Base-by-base conservation (phyloP, 148 eudicot genomes). In the Silene uniflora region DNA sequence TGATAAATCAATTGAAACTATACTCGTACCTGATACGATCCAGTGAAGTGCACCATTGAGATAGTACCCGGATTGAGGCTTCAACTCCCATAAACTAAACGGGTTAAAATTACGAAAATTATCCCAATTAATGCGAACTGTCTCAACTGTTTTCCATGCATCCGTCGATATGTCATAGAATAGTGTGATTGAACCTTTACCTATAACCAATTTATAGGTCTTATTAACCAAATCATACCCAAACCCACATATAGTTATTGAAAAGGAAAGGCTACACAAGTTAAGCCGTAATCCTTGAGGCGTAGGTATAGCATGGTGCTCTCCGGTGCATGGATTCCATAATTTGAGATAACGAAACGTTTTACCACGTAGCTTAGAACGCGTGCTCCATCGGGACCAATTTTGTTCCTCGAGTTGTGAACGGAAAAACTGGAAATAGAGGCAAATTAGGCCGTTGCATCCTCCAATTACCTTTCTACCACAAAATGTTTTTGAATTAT, bases 311-410 rank as follows among this genome's bases (percentile, higher is more conserved):
- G 27, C 9, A 68, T 68, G 72, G 25, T 68, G 25, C 3, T 62
- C 67, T 62, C 67, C 14, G 4, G 67, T 62, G 67, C 2, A 24
- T 23, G 67, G 67, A 11, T 68, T 68, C 72, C 72, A 68, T 44
- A 68, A 68, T n/a, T n/a, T n/a, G n/a, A n/a, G n/a, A n/a, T n/a
- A n/a, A n/a, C n/a, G n/a, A n/a, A n/a, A n/a, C n/a, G n/a, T n/a
- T n/a, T n/a, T n/a, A n/a, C n/a, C n/a, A n/a, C n/a, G n/a, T n/a
- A n/a, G n/a, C n/a, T n/a, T n/a, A n/a, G n/a, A n/a, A n/a, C n/a
- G n/a, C n/a, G n/a, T n/a, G n/a, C n/a, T n/a, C n/a, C n/a, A n/a
- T n/a, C n/a, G n/a, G n/a, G n/a, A n/a, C n/a, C n/a, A n/a, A n/a
- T n/a, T n/a, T n/a, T n/a, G n/a, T n/a, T n/a, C n/a, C n/a, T n/a